Base-by-base conservation (phyloP, 345 rosid species). In the Dovyalis caffra region DNA sequence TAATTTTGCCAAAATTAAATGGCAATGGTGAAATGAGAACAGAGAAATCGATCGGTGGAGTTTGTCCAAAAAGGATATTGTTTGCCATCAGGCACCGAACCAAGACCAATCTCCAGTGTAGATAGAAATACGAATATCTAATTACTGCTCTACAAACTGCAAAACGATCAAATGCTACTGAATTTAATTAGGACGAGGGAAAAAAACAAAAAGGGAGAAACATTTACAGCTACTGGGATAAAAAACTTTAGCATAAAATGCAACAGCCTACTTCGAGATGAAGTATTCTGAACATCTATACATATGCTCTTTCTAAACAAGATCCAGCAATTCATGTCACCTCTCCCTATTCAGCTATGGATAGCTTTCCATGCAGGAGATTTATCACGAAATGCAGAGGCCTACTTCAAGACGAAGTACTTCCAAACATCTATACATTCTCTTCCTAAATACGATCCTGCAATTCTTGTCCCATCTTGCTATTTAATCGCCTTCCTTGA, bases 401-500 rank as follows among this genome's bases (percentile, higher is more conserved):
- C 32, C 79, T 66, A 76, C 86, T 82, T 84, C 80, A 34, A 81
- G 72, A 70, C 32, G 77, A 79, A 83, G 78, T 79, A 66, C 78
- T 61, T 32, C 72, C 21, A 38, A 74, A 66, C 10, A 53, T 16
- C 71, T 67, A 21, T 28, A 31, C 23, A 33, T 62, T 21, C 53
- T 34, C 16, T 25, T 31, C 33, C 68, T 37, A 34, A 35, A 63
- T 3, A 29, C 2, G 26, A 12, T 35, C 72, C 14, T 9, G 3
- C 28, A n/a, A 1, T 32, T 40, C 58, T 32, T 6, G 33, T 31
- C 47, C 29, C 53, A 18, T 65, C 33, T 66, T 51, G 76, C 63
- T 70, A 28, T 35, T 71, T 77, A 70, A 38, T 88, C 81, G 79
- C 83, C 60, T 84, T 86, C 73, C 86, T 82, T 0, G 92, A 89